These are phyloP conservation scores for Lentinula detonsa DNA, from an alignment of 768 basidiomycete species.

Conservation along the genomic window DNA sequence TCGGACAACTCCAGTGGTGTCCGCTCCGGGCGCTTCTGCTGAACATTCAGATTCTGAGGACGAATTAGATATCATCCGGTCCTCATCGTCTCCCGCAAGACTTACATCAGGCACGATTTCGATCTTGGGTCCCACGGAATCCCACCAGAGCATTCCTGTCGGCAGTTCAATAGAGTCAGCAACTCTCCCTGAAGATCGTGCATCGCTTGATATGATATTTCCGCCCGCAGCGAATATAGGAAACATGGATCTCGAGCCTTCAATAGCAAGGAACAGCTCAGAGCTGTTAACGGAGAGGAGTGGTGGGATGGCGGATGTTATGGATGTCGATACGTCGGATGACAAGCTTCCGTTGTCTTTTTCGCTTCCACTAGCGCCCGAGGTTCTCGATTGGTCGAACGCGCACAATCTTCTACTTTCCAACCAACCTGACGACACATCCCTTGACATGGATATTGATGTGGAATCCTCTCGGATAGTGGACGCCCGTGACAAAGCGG, in stretches of 20 bases:
- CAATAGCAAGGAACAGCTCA: neutral
- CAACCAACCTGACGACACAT: neutral
- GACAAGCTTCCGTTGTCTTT: neutral
- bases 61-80: slow-evolving; percentile 35
- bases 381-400: neutral
- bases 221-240: neutral
- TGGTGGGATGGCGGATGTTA: neutral
- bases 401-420: neutral
- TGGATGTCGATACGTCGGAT: neutral
- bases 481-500: neutral
- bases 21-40: neutral
- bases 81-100: slow-evolving; percentile 12
- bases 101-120: neutral
- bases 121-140: neutral
- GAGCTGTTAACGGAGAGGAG: neutral
- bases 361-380: neutral
- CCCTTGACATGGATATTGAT: neutral
- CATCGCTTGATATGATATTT: too few species aligned
- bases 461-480: neutral
- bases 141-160: neutral
- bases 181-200: neutral
- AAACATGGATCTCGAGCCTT: neutral
- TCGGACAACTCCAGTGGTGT: neutral
- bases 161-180: neutral
- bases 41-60: slow-evolving; percentile 14